Evolutionary conservation across 2,329 filamentous ascomycete species (phyloP).

Genomic region (Aschersonia sp.): DNA sequence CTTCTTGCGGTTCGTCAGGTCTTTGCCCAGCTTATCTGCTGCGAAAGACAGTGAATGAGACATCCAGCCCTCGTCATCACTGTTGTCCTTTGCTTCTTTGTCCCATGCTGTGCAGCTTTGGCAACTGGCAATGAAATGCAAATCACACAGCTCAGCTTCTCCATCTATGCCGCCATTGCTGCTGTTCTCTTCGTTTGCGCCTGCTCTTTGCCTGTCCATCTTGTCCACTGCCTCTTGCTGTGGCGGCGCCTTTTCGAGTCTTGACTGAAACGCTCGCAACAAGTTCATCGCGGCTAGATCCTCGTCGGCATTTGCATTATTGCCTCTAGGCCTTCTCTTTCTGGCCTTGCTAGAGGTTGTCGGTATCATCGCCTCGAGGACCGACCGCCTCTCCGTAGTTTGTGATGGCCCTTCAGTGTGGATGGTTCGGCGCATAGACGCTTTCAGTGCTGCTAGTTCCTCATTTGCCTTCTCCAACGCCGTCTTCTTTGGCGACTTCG

Average conservation of each 20-base stretch:
- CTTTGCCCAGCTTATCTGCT: slow-evolving; percentile 82
- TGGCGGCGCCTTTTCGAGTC: slow-evolving; percentile 45
- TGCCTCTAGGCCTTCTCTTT: slow-evolving; percentile 48
- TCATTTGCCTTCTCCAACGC: slow-evolving; percentile 60
- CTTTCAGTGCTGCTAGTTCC: slow-evolving; percentile 67
- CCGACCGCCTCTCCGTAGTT: slow-evolving; percentile 45
- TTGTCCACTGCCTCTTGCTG: slow-evolving; percentile 22
- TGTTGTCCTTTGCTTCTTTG: slow-evolving; percentile 42
- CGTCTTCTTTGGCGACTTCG: slow-evolving; percentile 25
- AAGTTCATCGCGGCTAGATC: slow-evolving; percentile 55
- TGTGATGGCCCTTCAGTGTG: slow-evolving; percentile 30
- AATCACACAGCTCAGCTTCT: slow-evolving; percentile 68
- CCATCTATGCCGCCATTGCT: slow-evolving; percentile 29
- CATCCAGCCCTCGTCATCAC: slow-evolving; percentile 66
- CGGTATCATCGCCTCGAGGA: slow-evolving; percentile 62
- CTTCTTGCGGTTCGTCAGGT: slow-evolving; percentile 78
- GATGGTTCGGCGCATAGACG: slow-evolving; percentile 60
- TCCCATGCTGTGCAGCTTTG: slow-evolving; percentile 86
- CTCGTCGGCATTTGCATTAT: slow-evolving; percentile 34
- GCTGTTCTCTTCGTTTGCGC: slow-evolving; percentile 10
- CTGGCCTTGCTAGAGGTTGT: slow-evolving; percentile 54
- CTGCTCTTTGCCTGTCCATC: slow-evolving; percentile 18
- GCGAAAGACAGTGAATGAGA: slow-evolving; percentile 72
- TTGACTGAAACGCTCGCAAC: slow-evolving; percentile 67
- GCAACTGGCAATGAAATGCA: slow-evolving; percentile 93